A percentile compares a stretch with the other conserved stretches of the same genome.
Evolutionary conservation across 768 basidiomycete genomes (phyloP).

Genomic region (Clitopilus passeckerianus): DNA sequence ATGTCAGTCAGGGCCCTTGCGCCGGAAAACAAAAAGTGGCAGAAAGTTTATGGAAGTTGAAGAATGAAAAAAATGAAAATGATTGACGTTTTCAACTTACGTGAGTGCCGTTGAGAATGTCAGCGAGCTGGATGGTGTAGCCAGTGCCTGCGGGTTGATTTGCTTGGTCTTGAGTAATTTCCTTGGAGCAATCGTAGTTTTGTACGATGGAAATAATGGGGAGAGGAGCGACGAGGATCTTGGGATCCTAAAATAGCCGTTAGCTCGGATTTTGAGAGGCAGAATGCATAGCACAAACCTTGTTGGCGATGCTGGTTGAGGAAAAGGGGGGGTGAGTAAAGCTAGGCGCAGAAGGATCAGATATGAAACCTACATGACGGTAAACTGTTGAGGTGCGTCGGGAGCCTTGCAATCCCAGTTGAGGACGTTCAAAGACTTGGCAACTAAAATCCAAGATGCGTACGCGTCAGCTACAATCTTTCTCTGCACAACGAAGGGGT

Average conservation of each 20-base stretch:
- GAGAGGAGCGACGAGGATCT: slow-evolving; percentile 32
- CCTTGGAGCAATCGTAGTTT: slow-evolving; percentile 56
- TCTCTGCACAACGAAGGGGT: not conserved
- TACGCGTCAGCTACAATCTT: not conserved
- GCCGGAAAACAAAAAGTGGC: not conserved
- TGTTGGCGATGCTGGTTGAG: slow-evolving; percentile 36
- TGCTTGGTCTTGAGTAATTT: slow-evolving; percentile 41
- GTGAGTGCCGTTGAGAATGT: slow-evolving; percentile 43
- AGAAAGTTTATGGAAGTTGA: not conserved
- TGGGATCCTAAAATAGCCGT: slow-evolving; percentile 17
- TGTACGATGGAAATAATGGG: slow-evolving; percentile 46
- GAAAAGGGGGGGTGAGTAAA: slow-evolving; percentile 1
- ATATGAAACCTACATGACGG: slow-evolving; percentile 40
- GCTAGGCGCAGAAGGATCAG: not conserved
- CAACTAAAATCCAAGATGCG: slow-evolving; percentile 33
- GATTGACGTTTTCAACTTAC: slow-evolving; percentile 30
- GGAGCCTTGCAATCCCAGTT: slow-evolving; percentile 51
- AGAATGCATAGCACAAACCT: slow-evolving; percentile 3
- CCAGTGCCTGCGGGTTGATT: slow-evolving; percentile 34
- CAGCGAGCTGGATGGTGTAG: slow-evolving; percentile 48
- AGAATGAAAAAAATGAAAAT: not conserved
- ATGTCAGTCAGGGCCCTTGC: not conserved
- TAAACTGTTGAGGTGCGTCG: slow-evolving; percentile 32
- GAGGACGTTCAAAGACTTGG: slow-evolving; percentile 50
- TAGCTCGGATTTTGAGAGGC: not conserved